Evolutionary conservation across 2,329 filamentous ascomycete genomes (phyloP).

Genomic region (Pseudogymnoascus sp.): DNA sequence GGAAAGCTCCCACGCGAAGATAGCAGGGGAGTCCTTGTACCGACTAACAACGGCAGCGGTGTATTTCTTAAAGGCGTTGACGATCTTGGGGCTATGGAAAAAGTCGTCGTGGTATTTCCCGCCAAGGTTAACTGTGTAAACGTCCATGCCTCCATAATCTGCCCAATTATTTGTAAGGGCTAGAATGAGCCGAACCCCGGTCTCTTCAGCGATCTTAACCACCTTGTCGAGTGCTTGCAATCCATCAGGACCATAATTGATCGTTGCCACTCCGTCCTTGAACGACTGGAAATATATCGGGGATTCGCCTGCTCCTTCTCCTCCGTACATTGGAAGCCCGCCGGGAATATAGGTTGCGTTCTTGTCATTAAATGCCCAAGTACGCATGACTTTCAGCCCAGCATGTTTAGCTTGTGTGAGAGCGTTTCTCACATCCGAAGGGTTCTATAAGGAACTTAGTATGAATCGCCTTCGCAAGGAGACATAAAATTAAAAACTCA

Average conservation of each 20-base stretch:
- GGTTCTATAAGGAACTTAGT: background rate
- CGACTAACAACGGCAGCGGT: slow-evolving; percentile 40
- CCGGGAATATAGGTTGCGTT: slow-evolving; percentile 40
- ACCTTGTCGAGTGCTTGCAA: slow-evolving; percentile 42
- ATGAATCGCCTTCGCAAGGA: slow-evolving; percentile 35
- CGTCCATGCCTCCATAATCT: slow-evolving; percentile 51
- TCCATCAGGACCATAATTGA: slow-evolving; percentile 26
- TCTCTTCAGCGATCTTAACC: slow-evolving; percentile 39
- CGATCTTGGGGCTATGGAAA: slow-evolving; percentile 42
- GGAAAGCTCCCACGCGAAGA: slow-evolving; percentile 47
- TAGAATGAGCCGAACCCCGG: slow-evolving; percentile 44
- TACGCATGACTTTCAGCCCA: slow-evolving; percentile 45
- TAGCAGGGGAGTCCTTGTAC: slow-evolving; percentile 38
- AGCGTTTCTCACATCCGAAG: slow-evolving; percentile 27
- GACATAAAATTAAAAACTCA: slow-evolving; percentile 21
- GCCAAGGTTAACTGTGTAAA: slow-evolving; percentile 47
- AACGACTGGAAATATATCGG: slow-evolving; percentile 21
- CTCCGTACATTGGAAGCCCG: slow-evolving; percentile 41
- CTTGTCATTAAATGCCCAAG: slow-evolving; percentile 51
- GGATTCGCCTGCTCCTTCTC: slow-evolving; percentile 20
- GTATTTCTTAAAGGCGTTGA: slow-evolving; percentile 29
- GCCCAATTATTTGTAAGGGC: slow-evolving; percentile 51
- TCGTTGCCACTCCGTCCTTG: slow-evolving; percentile 17
- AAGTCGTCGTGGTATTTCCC: slow-evolving; percentile 32
- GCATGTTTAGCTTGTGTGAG: slow-evolving; percentile 29